Evolutionary conservation across 331 rosid species (phyloP).

Genomic region (Quercus lobata): DNA sequence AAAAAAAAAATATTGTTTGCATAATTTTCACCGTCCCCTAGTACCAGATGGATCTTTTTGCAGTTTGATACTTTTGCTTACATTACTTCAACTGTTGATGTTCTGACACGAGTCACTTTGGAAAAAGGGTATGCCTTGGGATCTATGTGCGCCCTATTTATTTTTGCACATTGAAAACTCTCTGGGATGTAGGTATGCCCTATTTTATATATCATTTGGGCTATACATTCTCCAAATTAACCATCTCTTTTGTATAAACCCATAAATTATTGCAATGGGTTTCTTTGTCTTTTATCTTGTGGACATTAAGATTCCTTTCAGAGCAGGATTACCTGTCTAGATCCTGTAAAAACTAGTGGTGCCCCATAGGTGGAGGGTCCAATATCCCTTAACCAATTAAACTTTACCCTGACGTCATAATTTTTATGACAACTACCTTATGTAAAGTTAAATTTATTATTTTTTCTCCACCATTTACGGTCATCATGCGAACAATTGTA

Average conservation of each 20-base stretch:
- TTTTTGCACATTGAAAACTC: not conserved
- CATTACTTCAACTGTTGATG: not conserved
- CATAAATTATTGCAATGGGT: not conserved
- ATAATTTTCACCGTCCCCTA: not conserved
- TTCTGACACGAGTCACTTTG: slow-evolving; percentile 11
- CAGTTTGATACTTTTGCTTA: not conserved
- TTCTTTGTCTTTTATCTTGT: not conserved
- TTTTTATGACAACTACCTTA: accelerated
- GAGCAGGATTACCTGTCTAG: not conserved
- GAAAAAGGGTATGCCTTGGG: not conserved
- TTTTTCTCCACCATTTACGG: accelerated
- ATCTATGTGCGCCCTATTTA: not conserved
- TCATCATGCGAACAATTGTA: accelerated
- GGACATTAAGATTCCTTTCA: not conserved
- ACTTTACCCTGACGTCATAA: accelerated
- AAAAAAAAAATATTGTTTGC: not conserved
- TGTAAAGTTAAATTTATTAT: accelerated
- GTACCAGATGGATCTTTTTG: not conserved
- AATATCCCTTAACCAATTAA: too few relatives aligned
- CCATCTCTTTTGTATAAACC: not conserved
- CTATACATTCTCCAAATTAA: not conserved
- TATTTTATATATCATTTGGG: not conserved
- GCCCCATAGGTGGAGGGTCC: too few relatives aligned
- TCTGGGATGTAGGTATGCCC: not conserved
- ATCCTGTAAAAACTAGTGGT: too few relatives aligned